phyloP scores from a whole-genome alignment of 2,329 filamentous ascomycete genomes.

The Verticillium klebahnii region DNA sequence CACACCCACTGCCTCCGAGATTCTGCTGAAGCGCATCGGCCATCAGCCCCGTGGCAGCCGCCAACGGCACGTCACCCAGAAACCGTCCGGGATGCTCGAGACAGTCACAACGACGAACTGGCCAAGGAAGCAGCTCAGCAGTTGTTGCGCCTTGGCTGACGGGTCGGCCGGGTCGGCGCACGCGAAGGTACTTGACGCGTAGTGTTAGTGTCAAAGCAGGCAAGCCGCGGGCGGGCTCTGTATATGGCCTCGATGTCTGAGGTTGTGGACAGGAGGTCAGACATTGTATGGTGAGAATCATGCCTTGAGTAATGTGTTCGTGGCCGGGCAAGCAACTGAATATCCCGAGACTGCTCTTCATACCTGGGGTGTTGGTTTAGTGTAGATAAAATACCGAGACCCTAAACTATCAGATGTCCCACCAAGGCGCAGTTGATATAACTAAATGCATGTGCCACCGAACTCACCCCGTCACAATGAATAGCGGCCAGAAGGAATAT shows the following conservation, averaged over 20 bases:
- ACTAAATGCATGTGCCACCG: no score
- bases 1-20: not conserved
- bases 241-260: not conserved
- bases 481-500: no score
- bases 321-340: not conserved
- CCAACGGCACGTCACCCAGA: not conserved
- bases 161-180: not conserved
- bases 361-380: no score
- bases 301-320: not conserved
- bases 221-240: not conserved
- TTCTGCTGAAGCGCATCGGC: not conserved
- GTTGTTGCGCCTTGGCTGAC: not conserved
- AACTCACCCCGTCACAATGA: no score
- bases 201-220: not conserved
- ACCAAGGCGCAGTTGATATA: no score
- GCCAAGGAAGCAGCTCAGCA: not conserved
- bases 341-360: not conserved
- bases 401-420: no score
- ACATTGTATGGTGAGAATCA: not conserved
- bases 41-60: not conserved
- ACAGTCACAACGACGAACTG: not conserved
- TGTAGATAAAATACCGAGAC: no score
- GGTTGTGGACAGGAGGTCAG: not conserved
- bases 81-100: not conserved
- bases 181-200: not conserved